Conservation (phyloP, 2,329 filamentous ascomycete species). For the Nemania bipapillata region DNA sequence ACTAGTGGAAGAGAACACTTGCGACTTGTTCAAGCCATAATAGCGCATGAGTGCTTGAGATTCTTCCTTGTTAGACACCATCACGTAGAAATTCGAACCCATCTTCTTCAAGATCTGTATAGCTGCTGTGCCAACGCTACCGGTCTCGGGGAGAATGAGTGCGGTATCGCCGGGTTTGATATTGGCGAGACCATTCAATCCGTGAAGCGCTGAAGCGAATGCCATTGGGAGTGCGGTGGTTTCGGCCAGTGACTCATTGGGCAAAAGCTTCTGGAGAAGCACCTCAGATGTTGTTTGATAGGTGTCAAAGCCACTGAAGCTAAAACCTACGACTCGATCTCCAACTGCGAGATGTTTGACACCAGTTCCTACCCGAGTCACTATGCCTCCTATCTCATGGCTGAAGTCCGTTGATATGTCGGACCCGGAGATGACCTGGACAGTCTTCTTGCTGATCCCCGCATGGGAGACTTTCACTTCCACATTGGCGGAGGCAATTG, state of each 20-base stretch:
- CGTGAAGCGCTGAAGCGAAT: background rate
- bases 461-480: conserved; percentile 39
- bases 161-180: conserved; percentile 34
- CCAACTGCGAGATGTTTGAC: conserved; percentile 33
- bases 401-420: conserved; percentile 43
- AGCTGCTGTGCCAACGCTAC: conserved; percentile 13
- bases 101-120: conserved; percentile 6
- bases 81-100: background rate
- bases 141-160: conserved; percentile 32
- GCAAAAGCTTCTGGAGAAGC: background rate
- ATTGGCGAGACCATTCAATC: background rate
- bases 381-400: conserved; percentile 43
- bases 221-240: background rate
- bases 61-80: background rate
- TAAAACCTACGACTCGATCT: conserved; percentile 45
- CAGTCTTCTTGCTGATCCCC: conserved; percentile 42
- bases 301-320: conserved; percentile 41
- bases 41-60: background rate
- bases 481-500: conserved; percentile 32
- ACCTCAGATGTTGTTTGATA: background rate
- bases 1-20: too few species aligned
- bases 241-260: background rate
- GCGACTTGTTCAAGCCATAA: background rate
- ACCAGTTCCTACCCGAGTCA: conserved; percentile 41
- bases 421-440: conserved; percentile 28